Evolutionary conservation across 2,329 filamentous ascomycete species (phyloP).

Genomic region (Neofusicoccum umdonicola): DNA sequence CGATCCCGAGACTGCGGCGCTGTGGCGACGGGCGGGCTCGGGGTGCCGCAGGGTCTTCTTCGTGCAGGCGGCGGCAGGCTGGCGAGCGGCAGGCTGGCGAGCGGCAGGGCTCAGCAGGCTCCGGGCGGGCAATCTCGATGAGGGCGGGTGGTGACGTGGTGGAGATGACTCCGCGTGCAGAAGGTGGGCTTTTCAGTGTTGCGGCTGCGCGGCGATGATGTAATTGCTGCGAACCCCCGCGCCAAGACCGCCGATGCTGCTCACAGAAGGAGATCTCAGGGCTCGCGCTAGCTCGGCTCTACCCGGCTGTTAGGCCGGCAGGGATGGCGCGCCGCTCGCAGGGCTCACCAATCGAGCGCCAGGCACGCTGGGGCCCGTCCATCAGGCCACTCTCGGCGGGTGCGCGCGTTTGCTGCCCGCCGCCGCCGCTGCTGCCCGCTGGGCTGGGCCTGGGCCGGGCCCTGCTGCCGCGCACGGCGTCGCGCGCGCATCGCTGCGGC

Average conservation of each 20-base stretch:
- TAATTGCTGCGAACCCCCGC: background rate
- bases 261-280: slow-evolving; percentile 15
- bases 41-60: background rate
- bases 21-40: background rate
- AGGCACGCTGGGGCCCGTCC: background rate
- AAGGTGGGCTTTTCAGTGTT: background rate
- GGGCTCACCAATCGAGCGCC: slow-evolving; percentile 7
- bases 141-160: background rate
- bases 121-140: background rate
- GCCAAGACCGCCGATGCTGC: slow-evolving; percentile 15
- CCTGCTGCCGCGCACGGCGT: too few relatives aligned
- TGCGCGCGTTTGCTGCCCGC: background rate
- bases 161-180: background rate
- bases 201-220: slow-evolving; percentile 9
- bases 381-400: background rate
- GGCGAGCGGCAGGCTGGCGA: background rate
- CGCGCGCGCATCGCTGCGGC: background rate
- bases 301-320: slow-evolving; percentile 9
- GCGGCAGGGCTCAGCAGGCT: too few relatives aligned
- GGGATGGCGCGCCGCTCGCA: background rate
- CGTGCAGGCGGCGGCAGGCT: background rate
- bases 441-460: too few relatives aligned
- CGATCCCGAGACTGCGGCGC: background rate
- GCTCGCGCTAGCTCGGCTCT: slow-evolving; percentile 14
- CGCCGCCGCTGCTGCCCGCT: background rate